These are phyloP conservation scores for Jimgerdemannia lactiflua DNA, from an alignment of 192 early-diverging fungal species.

Conservation along the genomic window DNA sequence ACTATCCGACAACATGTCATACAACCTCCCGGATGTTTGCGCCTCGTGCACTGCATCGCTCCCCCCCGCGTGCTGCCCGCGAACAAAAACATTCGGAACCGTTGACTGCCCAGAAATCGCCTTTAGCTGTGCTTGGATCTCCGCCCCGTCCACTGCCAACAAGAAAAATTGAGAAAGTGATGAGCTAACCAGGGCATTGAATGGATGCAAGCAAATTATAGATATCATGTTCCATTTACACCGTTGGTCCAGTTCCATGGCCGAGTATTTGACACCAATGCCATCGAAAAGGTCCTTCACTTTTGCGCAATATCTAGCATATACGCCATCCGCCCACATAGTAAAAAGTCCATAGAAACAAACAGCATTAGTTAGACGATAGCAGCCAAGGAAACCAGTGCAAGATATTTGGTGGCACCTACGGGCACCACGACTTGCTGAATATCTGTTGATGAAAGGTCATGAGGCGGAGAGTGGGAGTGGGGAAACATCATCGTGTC, in stretches of 20 bases:
- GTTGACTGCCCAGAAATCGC: background rate
- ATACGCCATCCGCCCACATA: background rate
- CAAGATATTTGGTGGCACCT: background rate
- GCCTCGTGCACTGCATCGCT: background rate
- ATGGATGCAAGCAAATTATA: too few species aligned
- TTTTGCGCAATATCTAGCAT: background rate
- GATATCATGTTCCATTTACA: background rate
- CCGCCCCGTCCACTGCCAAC: background rate
- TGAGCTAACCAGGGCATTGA: too few species aligned
- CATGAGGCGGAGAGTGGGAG: background rate
- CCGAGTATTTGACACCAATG: background rate
- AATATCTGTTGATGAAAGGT: background rate
- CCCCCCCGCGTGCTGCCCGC: background rate
- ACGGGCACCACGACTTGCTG: background rate
- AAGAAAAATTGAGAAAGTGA: background rate
- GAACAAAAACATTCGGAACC: background rate
- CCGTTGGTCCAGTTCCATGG: background rate
- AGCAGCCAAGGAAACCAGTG: too few species aligned
- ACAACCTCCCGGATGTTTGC: background rate
- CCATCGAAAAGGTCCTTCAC: background rate
- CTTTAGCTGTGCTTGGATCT: background rate
- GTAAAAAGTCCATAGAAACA: too few species aligned
- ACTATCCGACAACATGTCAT: background rate
- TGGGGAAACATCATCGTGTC: background rate
- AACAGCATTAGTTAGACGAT: too few species aligned